These are phyloP conservation scores for Coemansia sp. DNA, from an alignment of 192 early-diverging fungal species.

Conservation along the genomic window DNA sequence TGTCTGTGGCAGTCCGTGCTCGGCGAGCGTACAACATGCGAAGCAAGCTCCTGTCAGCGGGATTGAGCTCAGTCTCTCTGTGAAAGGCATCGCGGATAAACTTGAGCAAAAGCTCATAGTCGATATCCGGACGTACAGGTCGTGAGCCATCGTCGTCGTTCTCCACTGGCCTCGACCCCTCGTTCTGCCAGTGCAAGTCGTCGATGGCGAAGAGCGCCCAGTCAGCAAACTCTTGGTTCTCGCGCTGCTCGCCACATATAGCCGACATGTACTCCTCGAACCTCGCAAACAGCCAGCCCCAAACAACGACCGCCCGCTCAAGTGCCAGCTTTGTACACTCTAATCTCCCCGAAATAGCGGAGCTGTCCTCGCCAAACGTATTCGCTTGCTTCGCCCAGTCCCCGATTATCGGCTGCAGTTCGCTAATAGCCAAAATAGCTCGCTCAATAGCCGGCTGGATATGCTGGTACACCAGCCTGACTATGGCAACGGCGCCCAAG, in stretches of 20 bases:
- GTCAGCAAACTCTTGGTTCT: conserved; percentile 50
- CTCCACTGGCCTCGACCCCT: conserved; percentile 28
- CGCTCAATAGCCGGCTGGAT: conserved; percentile 41
- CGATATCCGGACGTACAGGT: conserved; percentile 36
- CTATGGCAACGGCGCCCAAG: conserved; percentile 33
- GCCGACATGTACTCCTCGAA: conserved; percentile 30
- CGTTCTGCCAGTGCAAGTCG: conserved; percentile 51
- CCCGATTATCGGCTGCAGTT: conserved; percentile 16
- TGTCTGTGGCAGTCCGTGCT: background rate
- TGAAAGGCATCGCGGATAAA: conserved; percentile 43
- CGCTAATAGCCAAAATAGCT: conserved; percentile 22
- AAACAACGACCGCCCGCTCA: conserved; percentile 27
- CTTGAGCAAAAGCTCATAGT: conserved; percentile 34
- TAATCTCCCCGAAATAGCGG: background rate
- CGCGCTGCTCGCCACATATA: conserved; percentile 38
- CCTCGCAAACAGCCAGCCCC: conserved; percentile 40
- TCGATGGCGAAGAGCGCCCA: conserved; percentile 45
- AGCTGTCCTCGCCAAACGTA: background rate
- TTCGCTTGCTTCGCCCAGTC: background rate
- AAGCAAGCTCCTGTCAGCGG: conserved; percentile 1
- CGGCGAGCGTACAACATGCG: conserved; percentile 3
- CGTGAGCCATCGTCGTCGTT: conserved; percentile 37
- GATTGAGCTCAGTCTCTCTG: background rate
- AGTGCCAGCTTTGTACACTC: background rate
- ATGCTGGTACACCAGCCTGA: conserved; percentile 39